These are phyloP conservation scores for Candida gigantensis DNA, from an alignment of 1,139 yeast species.

Conservation along the genomic window DNA sequence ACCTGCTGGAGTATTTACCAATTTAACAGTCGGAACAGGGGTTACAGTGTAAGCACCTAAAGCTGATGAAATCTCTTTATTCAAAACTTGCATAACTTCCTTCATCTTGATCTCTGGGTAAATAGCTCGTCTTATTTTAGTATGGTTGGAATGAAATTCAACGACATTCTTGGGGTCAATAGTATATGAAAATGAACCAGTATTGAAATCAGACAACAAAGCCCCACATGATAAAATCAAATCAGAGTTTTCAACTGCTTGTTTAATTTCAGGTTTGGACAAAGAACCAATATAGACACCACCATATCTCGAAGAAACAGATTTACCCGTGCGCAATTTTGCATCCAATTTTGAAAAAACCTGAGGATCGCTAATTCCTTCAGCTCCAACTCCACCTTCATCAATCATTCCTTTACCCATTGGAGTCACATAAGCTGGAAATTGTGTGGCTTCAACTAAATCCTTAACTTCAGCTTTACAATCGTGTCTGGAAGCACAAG, in stretches of 20 bases:
- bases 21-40: conserved; percentile 48
- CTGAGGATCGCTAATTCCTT: conserved; percentile 26
- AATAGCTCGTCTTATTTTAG: conserved; percentile 72
- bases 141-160: conserved; percentile 88
- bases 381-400: conserved; percentile 50
- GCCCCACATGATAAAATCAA: conserved; percentile 80
- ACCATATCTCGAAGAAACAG: conserved; percentile 66
- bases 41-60: conserved; percentile 40
- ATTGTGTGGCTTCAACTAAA: conserved; percentile 69
- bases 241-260: conserved; percentile 76
- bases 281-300: conserved; percentile 86
- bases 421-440: conserved; percentile 85
- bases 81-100: conserved; percentile 56
- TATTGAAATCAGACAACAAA: conserved; percentile 82
- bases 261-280: conserved; percentile 73
- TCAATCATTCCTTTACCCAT: conserved; percentile 86
- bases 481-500: conserved; percentile 81
- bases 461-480: conserved; percentile 61
- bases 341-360: conserved; percentile 27
- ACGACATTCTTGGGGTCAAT: conserved; percentile 78
- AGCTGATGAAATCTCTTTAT: conserved; percentile 35
- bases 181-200: conserved; percentile 84
- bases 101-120: conserved; percentile 83
- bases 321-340: conserved; percentile 23
- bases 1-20: conserved; percentile 32